A percentile compares a stretch with the other conserved stretches of the same genome.
phyloP scores from a whole-genome alignment of 768 basidiomycete species.

The Mycena galopus region DNA sequence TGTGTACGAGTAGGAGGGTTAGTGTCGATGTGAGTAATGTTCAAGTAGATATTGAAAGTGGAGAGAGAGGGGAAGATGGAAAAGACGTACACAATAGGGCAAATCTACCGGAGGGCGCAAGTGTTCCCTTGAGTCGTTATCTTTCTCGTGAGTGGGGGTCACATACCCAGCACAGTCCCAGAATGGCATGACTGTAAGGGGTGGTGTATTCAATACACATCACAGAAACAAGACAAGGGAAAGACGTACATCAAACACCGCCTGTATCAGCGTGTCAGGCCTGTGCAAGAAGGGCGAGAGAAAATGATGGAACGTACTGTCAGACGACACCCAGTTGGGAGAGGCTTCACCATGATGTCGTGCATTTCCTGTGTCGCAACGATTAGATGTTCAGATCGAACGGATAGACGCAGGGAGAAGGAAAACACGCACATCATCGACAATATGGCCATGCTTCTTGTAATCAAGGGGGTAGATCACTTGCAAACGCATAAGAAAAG shows the following conservation, averaged over 20 bases:
- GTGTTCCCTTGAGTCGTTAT: too few relatives aligned
- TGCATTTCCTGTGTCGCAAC: conserved; percentile 58
- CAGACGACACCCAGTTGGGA: conserved; percentile 64
- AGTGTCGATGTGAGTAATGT: background rate
- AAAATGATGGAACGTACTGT: conserved; percentile 52
- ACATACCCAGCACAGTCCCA: conserved; percentile 64
- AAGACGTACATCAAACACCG: conserved; percentile 62
- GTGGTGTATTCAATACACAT: background rate
- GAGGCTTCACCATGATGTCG: conserved; percentile 60
- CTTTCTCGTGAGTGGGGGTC: too few relatives aligned
- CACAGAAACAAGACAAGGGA: background rate
- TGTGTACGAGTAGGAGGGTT: conserved; percentile 39
- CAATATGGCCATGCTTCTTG: conserved; percentile 79
- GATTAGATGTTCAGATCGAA: background rate
- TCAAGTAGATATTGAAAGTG: too few relatives aligned
- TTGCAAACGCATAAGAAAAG: conserved; percentile 37
- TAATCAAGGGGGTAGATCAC: conserved; percentile 94
- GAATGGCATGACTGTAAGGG: conserved; percentile 64
- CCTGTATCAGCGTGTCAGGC: conserved; percentile 47
- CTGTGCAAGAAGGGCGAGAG: background rate
- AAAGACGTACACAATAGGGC: conserved; percentile 60
- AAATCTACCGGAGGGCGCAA: conserved; percentile 51
- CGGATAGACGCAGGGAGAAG: background rate
- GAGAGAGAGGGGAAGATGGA: background rate
- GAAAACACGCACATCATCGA: conserved; percentile 67